Evolutionary conservation across 805 yeast species (phyloP), one percentile per base, ranked within the genome.

Genomic region (Kodamaea hsintzibuensis): DNA sequence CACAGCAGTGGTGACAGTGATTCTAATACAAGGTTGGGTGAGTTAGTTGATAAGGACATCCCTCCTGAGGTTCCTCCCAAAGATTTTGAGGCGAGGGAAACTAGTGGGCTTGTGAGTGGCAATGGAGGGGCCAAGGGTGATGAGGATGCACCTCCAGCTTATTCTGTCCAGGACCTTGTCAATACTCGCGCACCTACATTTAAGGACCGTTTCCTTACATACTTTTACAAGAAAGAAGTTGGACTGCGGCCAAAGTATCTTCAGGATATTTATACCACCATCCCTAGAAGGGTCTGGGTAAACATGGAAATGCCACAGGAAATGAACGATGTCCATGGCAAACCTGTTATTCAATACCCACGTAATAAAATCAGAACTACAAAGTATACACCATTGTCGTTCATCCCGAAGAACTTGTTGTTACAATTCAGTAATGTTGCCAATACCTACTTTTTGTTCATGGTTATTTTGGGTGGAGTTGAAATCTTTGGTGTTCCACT

Each of bases 401-500:
- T 84, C 57, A 57, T 83, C 25, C 88, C 88, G 12, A 82, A 81
- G 65, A 83, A 83, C 60, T 62, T 83, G 38, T 57, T 75, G 30
- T 72, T 74, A 52, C 88, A 84, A 63, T 84, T 83, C 62, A 74
- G 76, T 16, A 84, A 84, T 60, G 78, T 82, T 55, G 88, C 88
- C 51, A 83, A 83, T 64, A 60, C 73, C n/a, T 83, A 83, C 64
- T 83, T 83, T 72, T 70, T 83, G 59, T 59, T 81, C 16, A 70
- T 82, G 61, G 79, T 80, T 54, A 81, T 83, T 33, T 66, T 83
- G 57, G 86, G 87, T 10, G 73, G 76, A 6, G 53, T 58, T 48
- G 56, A 55, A 52, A 82, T 88, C 46, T 88, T 88, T 65, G 96
- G 96, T 47, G 91, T 86, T 17, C 77, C 82, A 33, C 77, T 76